Conservation (phyloP, 805 yeast genomes). For the Grigorovia humatica region DNA sequence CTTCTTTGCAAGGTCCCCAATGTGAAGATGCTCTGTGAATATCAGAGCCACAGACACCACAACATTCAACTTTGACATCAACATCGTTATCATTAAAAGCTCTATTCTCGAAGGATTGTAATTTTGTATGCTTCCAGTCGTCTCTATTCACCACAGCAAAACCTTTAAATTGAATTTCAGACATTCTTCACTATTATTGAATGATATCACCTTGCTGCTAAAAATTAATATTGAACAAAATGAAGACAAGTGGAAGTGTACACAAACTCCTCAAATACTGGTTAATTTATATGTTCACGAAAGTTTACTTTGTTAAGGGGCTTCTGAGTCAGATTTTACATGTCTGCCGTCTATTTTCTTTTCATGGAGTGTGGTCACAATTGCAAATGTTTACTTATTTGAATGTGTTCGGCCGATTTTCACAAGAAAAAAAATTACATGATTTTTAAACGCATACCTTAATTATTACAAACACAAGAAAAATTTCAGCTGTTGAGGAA, state of each 20-base stretch:
- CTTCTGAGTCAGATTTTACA: too few relatives aligned
- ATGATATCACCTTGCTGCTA: too few relatives aligned
- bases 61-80: constrained; percentile 47
- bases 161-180: constrained; percentile 40
- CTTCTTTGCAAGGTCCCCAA: constrained; percentile 13
- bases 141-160: constrained; percentile 40
- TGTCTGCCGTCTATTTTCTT: too few relatives aligned
- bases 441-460: not conserved
- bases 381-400: not conserved
- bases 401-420: not conserved
- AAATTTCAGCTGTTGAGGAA: not conserved
- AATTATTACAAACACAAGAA: not conserved
- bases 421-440: not conserved
- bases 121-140: constrained; percentile 48
- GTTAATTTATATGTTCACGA: too few relatives aligned
- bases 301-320: too few relatives aligned
- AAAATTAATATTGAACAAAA: too few relatives aligned
- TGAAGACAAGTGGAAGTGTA: too few relatives aligned
- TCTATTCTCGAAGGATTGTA: constrained; percentile 41
- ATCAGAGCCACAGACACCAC: constrained; percentile 64
- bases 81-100: constrained; percentile 36
- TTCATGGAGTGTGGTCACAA: not conserved
- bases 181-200: not conserved
- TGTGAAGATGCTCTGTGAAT: constrained; percentile 16
- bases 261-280: too few relatives aligned